A percentile compares a stretch with the other conserved stretches of the same genome.
These are phyloP conservation scores for Apodospora peruviana DNA, from an alignment of 495 filamentous ascomycete genomes.

Conservation along the genomic window DNA sequence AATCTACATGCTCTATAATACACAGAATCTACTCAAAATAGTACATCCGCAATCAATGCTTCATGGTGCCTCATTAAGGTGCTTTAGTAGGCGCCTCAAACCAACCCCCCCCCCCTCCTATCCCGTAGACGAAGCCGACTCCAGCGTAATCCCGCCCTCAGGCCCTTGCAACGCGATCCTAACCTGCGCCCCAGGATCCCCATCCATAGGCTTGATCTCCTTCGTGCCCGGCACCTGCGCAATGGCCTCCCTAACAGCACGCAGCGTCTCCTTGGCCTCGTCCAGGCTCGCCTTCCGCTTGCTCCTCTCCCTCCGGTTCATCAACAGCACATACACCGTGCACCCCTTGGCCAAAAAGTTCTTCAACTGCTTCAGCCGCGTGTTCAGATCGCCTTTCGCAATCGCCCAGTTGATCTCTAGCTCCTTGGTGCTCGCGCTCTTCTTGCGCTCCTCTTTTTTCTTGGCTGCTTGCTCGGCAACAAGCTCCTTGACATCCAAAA, in stretches of 20 bases:
- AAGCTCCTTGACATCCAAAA: constrained; percentile 44
- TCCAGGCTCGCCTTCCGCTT: constrained; percentile 26
- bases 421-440: constrained; percentile 48
- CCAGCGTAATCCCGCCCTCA: too few relatives aligned
- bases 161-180: constrained; percentile 34
- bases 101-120: too few relatives aligned
- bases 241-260: constrained; percentile 22
- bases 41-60: too few relatives aligned
- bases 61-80: too few relatives aligned
- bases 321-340: constrained; percentile 57
- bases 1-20: too few relatives aligned
- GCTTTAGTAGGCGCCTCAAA: too few relatives aligned
- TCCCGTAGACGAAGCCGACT: too few relatives aligned
- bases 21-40: too few relatives aligned
- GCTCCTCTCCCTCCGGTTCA: constrained; percentile 25
- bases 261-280: constrained; percentile 21
- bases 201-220: constrained; percentile 37
- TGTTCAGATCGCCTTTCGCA: constrained; percentile 56
- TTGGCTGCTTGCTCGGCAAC: constrained; percentile 16
- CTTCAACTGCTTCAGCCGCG: constrained; percentile 54
- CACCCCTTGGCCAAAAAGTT: constrained; percentile 59
- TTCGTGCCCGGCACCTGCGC: constrained; percentile 25
- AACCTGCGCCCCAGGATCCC: constrained; percentile 22
- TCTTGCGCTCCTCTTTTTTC: constrained; percentile 19
- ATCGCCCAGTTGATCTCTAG: constrained; percentile 86